Base-by-base conservation (phyloP, 2,329 filamentous ascomycete species). In the Leptographium lundbergii region DNA sequence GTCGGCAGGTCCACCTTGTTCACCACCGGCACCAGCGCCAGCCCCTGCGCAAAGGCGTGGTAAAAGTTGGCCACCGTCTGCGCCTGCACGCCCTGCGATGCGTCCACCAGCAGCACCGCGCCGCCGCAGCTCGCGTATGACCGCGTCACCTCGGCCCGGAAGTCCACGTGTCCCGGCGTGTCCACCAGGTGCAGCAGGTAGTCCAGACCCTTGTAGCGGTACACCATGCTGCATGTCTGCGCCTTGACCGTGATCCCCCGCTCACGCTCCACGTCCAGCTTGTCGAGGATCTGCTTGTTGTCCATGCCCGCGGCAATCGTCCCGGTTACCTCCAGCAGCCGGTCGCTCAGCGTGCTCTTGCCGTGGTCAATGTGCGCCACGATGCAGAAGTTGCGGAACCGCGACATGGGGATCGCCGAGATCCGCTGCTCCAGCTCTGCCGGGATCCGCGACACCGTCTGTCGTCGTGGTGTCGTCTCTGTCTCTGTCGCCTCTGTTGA, bases 11-110 rank as follows among this genome's bases (percentile, higher is more conserved):
- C 94, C 58, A 99, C 87, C 77, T 99, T 99, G 77, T 99, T 99
- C 67, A 99, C 82, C 27, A 99, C 89, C 0, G 94, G 94, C 4
- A 99, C 84, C 62, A 99, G 81, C 25, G 85, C 80, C 57, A 99
- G 75, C 19, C 90, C 89, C 71, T 97, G 90, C 1, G 92, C 86
- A 72, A 99, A 99, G 9, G 94, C 94, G 27, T 97, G 83, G 70
- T 97, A 96, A 74, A 99, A 99, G 72, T 99, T 99, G 62, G 94
- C 94, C 10, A 99, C 94, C 0, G 94, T 99, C 76, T 99, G 94
- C 6, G 94, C 94, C 74, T 99, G 94, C 2, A 99, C 86, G 53
- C 94, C 94, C 73, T 99, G 94, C 65, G 89, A 95, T 9, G 92
- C 94, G 77, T 99, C 94, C 3, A 99, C 92, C 1, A 99, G 82